Percentiles rank a stretch among this genome's conserved stretches.
Conservation (phyloP, 2,329 filamentous ascomycete species). For the Fusarium sp. region DNA sequence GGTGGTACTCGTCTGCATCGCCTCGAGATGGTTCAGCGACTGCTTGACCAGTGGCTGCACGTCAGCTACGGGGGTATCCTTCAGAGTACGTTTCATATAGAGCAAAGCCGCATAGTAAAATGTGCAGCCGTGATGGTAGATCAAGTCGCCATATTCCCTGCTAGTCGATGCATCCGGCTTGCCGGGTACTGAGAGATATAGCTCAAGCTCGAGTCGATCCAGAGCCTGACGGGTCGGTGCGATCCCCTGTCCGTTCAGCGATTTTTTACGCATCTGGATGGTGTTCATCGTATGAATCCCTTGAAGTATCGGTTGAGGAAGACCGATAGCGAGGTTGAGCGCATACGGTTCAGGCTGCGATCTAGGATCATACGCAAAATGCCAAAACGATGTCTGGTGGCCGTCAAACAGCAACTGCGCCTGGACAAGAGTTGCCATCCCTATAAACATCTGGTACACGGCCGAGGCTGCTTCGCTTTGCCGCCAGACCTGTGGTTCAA, state of each 20-base stretch:
- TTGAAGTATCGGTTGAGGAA: conserved; percentile 40
- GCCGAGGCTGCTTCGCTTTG: conserved; percentile 36
- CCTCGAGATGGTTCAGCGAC: conserved; percentile 38
- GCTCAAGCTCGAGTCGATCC: conserved; percentile 39
- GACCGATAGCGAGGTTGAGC: conserved; percentile 30
- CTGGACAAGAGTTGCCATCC: conserved; percentile 40
- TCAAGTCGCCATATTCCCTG: conserved; percentile 36
- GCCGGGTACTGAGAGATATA: conserved; percentile 34
- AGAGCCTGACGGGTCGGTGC: conserved; percentile 22
- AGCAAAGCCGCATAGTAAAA: conserved; percentile 43
- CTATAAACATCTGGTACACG: conserved; percentile 43
- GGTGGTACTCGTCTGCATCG: conserved; percentile 22
- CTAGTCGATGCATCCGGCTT: conserved; percentile 22
- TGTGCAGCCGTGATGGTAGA: conserved; percentile 42
- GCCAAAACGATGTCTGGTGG: conserved; percentile 31
- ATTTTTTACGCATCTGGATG: conserved; percentile 30
- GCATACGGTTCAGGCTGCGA: conserved; percentile 40
- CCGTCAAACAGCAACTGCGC: conserved; percentile 36
- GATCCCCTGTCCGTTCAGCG: background rate
- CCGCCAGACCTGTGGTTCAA: conserved; percentile 42
- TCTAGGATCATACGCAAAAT: conserved; percentile 34
- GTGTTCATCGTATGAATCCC: conserved; percentile 38
- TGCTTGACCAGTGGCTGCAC: conserved; percentile 43
- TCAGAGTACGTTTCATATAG: conserved; percentile 44
- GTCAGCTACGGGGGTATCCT: conserved; percentile 32